These are phyloP conservation scores for Plectosphaerella sp. DNA, from an alignment of 2,329 filamentous ascomycete species.

Conservation along the genomic window DNA sequence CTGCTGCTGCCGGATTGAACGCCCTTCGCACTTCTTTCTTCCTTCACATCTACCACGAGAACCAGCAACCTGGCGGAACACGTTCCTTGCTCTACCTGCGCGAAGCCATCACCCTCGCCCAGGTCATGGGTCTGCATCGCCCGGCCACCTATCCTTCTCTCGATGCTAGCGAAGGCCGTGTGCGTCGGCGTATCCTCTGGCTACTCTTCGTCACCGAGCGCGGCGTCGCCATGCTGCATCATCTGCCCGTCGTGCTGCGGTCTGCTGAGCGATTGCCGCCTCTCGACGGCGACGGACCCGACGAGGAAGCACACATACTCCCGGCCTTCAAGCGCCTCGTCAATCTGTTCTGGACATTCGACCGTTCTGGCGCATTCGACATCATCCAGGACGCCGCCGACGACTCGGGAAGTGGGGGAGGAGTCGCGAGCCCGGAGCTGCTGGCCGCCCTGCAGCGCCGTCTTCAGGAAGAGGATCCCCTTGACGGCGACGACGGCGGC, in stretches of 20 bases:
- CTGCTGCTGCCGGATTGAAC: slow-evolving; percentile 28
- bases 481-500: slow-evolving; percentile 29
- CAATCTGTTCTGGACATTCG: slow-evolving; percentile 44
- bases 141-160: slow-evolving; percentile 33
- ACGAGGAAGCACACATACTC: slow-evolving; percentile 35
- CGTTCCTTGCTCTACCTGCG: slow-evolving; percentile 43
- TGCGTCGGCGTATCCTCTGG: slow-evolving; percentile 35
- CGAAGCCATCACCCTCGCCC: slow-evolving; percentile 47
- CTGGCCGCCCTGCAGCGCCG: slow-evolving; percentile 35
- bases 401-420: slow-evolving; percentile 19
- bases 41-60: slow-evolving; percentile 47
- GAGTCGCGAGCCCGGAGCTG: slow-evolving; percentile 16
- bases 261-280: slow-evolving; percentile 31
- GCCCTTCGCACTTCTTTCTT: slow-evolving; percentile 44
- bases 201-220: slow-evolving; percentile 36
- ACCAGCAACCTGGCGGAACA: slow-evolving; percentile 37
- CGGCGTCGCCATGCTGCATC: slow-evolving; percentile 45
- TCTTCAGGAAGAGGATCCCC: slow-evolving; percentile 30
- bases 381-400: slow-evolving; percentile 33
- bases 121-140: slow-evolving; percentile 42
- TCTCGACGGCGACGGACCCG: slow-evolving; percentile 23
- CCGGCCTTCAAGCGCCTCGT: slow-evolving; percentile 45
- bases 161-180: slow-evolving; percentile 32
- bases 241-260: slow-evolving; percentile 39
- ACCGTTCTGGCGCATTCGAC: slow-evolving; percentile 43